Evolutionary conservation across 176 grass and related monocot species (phyloP), one percentile per base, ranked within the genome.

Genomic region (Raddia guianensis): DNA sequence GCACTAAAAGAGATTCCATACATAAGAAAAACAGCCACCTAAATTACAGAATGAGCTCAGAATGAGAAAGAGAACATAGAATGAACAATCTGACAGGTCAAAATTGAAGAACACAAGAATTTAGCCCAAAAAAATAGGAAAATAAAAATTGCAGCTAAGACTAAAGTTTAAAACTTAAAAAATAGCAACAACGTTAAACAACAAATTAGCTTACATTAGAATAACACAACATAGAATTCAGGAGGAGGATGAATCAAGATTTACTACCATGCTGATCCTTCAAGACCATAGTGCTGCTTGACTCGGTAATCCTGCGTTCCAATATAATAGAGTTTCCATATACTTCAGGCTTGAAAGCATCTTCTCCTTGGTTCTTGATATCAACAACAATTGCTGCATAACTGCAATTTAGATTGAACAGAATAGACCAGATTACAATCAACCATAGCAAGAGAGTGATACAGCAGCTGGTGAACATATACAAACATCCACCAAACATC

Each of bases 331-430:
- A 57, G 70, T 89, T 56, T 18, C 92, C 95, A 1, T 93, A 94
- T 43, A 85, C 7, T 81, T 94, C 92, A 84, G 83, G 90, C 81
- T 98, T 98, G 73, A 91, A 98, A 9, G 95, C 86, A 51, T 98
- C 95, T 83, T 94, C 95, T 61, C 95, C 92, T 11, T 85, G 20
- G 82, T 98, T 98, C 67, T 93, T 93, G 15, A 98, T 91, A 61
- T 98, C 90, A 51, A 94, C 81, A 81, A 77, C 62, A 81, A 94
- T 68, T 64, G 78, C 50, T 68, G 95, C 92, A 86, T 93, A 93
- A 68, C 95, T 98, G 86, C 63, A 82, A 87, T 20, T 74, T 73
- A 18, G 49, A 68, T 65, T 70, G 16, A 75, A 74, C 27, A 87
- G 34, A 50, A 44, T 69, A 86, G 12, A 69, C 50, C 49, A 74